phyloP scores from a whole-genome alignment of 345 rosid species.

The Syzygium jambos region DNA sequence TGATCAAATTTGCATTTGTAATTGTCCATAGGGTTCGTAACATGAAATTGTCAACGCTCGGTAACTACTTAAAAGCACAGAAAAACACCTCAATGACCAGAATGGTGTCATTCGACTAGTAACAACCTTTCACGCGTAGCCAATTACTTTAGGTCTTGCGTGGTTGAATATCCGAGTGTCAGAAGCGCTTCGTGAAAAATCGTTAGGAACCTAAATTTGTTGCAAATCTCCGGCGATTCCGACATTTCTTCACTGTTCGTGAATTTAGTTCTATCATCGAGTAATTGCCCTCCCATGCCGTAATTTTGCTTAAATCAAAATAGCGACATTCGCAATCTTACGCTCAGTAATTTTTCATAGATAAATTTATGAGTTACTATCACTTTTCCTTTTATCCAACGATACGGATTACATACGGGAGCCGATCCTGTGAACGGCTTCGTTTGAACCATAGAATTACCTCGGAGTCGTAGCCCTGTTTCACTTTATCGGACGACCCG shows the following conservation, averaged over 20 bases:
- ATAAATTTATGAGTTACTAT: not conserved
- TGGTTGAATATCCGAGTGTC: not conserved
- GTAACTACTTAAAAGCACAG: not conserved
- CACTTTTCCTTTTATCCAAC: not conserved
- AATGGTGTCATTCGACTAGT: not conserved
- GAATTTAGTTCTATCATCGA: not conserved
- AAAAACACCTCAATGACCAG: not conserved
- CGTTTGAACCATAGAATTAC: not conserved
- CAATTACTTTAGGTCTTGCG: not conserved
- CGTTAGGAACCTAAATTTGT: accelerated
- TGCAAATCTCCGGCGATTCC: not conserved
- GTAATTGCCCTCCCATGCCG: not conserved
- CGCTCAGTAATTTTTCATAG: not conserved
- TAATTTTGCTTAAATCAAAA: not conserved
- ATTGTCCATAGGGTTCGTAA: not conserved
- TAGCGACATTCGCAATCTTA: not conserved
- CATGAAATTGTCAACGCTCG: not conserved
- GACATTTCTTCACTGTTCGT: not conserved
- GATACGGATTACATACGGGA: not conserved
- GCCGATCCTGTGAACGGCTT: not conserved
- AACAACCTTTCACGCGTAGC: accelerated
- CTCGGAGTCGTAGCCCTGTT: not conserved
- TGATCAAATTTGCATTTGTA: not conserved
- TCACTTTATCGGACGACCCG: not conserved
- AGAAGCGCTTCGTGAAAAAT: not conserved